phyloP scores from a whole-genome alignment of 768 basidiomycete species.

The Myochromella boudieri region DNA sequence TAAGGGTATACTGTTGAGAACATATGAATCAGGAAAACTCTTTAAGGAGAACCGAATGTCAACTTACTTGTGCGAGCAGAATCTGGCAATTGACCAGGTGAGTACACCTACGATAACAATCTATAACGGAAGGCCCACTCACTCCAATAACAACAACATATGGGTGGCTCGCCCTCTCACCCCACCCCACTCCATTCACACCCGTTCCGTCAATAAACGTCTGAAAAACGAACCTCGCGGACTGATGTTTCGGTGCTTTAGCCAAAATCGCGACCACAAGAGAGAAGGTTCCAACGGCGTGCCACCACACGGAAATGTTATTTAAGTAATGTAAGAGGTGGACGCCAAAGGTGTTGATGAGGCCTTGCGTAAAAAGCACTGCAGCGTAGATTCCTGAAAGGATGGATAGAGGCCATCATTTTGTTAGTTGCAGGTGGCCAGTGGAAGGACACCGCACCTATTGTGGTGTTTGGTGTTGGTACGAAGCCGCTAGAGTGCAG shows the following conservation, averaged over 20 bases:
- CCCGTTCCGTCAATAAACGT: conserved; percentile 74
- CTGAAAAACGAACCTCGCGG: conserved; percentile 66
- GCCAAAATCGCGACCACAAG: conserved; percentile 69
- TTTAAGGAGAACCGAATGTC: not conserved
- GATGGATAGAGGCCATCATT: not conserved
- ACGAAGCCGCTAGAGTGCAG: conserved; percentile 60
- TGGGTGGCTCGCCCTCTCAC: conserved; percentile 60
- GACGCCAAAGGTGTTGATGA: conserved; percentile 78
- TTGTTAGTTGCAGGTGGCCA: not conserved
- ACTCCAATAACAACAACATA: conserved; percentile 73
- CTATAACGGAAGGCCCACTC: conserved; percentile 1
- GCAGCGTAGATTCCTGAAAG: conserved; percentile 57
- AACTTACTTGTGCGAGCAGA: conserved; percentile 61
- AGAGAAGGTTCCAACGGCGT: conserved; percentile 67
- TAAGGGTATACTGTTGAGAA: conserved; percentile 55
- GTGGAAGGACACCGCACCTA: conserved; percentile 41
- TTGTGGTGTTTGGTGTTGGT: conserved; percentile 56
- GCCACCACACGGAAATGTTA: conserved; percentile 74
- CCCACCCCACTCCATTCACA: conserved; percentile 53
- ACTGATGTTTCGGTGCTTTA: conserved; percentile 70
- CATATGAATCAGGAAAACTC: not conserved
- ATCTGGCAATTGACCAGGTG: conserved; percentile 33
- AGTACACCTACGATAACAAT: not conserved
- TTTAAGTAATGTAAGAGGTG: conserved; percentile 64
- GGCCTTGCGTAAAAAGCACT: conserved; percentile 62